These are phyloP conservation scores for Sporothrix brasiliensis DNA, from an alignment of 2,329 filamentous ascomycete genomes.

Conservation along the genomic window DNA sequence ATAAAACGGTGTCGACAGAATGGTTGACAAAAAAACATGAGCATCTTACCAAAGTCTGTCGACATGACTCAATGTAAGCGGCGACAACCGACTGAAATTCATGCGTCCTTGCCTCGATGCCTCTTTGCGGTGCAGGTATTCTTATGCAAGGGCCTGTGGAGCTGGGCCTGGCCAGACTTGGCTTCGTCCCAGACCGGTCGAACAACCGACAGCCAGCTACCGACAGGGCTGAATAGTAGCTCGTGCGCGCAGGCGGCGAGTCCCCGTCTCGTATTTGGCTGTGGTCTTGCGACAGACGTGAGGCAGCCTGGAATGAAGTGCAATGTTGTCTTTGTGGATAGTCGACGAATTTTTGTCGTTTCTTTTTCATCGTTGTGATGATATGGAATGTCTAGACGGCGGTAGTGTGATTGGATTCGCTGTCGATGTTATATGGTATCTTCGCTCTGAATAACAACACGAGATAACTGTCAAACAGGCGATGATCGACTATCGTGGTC, in stretches of 20 bases:
- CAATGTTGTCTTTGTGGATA: too few species aligned
- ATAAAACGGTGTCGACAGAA: not conserved
- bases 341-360: too few species aligned
- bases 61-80: not conserved
- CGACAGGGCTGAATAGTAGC: constrained; percentile 17
- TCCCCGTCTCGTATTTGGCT: not conserved
- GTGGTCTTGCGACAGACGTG: not conserved
- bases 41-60: not conserved
- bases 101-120: not conserved
- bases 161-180: not conserved
- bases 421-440: too few species aligned
- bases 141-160: too few species aligned
- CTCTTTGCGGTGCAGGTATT: not conserved
- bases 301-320: too few species aligned
- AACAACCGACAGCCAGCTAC: not conserved
- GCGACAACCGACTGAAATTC: not conserved
- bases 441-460: too few species aligned
- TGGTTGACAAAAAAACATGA: not conserved
- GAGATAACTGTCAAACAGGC: too few species aligned
- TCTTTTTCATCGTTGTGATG: too few species aligned
- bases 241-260: not conserved
- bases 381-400: too few species aligned
- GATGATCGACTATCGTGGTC: not conserved
- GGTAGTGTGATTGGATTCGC: too few species aligned
- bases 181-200: too few species aligned